A percentile compares a stretch with the other conserved stretches of the same genome.
These are phyloP conservation scores for Annona squamosa DNA, from an alignment of 164 flowering plant species.

Conservation along the genomic window DNA sequence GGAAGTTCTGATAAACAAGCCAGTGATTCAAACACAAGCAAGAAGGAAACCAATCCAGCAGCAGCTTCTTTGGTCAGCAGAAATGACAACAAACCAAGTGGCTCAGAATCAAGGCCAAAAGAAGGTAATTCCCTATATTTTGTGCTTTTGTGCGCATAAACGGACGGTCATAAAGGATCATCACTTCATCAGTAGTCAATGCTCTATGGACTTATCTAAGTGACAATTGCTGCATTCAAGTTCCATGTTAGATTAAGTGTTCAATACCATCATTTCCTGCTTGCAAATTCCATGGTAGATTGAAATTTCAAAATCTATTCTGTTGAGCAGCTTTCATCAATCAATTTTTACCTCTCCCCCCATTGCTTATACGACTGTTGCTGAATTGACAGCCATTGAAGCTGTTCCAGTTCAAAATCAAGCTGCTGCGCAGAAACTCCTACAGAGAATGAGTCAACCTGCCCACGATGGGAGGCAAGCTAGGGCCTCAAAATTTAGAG, in stretches of 20 bases:
- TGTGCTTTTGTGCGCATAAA: background rate
- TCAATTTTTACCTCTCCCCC: background rate
- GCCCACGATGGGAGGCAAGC: slow-evolving; percentile 19
- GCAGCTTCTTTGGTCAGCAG: slow-evolving; percentile 15
- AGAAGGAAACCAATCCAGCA: slow-evolving; percentile 10
- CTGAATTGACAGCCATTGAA: slow-evolving; percentile 44
- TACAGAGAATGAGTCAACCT: slow-evolving; percentile 62
- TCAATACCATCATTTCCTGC: background rate
- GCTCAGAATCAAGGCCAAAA: slow-evolving; percentile 59
- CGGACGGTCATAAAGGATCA: background rate
- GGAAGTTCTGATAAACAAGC: slow-evolving; percentile 17
- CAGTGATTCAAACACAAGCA: slow-evolving; percentile 10
- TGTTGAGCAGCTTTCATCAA: background rate
- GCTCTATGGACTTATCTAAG: too few species aligned
- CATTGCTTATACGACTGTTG: slow-evolving; percentile 4
- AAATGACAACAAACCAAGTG: slow-evolving; percentile 44
- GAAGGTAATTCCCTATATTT: slow-evolving; percentile 40
- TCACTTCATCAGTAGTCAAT: too few species aligned
- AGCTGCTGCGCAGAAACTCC: slow-evolving; percentile 88
- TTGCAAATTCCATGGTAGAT: background rate
- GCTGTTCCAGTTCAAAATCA: slow-evolving; percentile 84
- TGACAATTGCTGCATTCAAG: too few species aligned
- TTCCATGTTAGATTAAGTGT: too few species aligned
- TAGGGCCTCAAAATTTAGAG: slow-evolving; percentile 43
- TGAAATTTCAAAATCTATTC: background rate